Percentiles rank a stretch among this genome's conserved stretches.
Evolutionary conservation across 345 rosid species (phyloP).

Genomic region (Eucalyptus brandiana): DNA sequence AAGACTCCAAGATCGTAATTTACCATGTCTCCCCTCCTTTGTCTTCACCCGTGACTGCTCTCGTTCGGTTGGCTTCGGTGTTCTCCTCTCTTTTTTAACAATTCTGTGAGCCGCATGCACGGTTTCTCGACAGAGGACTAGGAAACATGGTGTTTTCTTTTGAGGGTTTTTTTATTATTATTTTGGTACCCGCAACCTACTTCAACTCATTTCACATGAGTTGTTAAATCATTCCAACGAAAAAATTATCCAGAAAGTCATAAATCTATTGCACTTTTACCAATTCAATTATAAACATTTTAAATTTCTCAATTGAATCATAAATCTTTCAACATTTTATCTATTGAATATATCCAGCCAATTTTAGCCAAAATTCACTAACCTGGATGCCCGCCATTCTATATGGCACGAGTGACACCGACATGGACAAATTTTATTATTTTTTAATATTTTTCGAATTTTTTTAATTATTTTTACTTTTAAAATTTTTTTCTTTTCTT

Average conservation of each 20-base stretch:
- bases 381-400: accelerated
- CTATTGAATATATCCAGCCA: accelerated
- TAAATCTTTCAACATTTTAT: too few species aligned
- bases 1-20: neutral
- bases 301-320: accelerated
- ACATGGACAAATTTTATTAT: too few species aligned
- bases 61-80: neutral
- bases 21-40: neutral
- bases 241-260: too few species aligned
- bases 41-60: neutral
- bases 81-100: neutral
- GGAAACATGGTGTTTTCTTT: neutral
- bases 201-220: neutral
- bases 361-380: accelerated
- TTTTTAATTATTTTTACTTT: too few species aligned
- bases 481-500: too few species aligned
- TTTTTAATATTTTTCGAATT: too few species aligned
- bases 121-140: neutral
- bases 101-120: neutral
- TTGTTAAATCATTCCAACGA: neutral
- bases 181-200: neutral
- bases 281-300: accelerated
- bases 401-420: accelerated
- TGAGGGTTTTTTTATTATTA: accelerated
- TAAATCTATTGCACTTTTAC: too few species aligned